A percentile compares a stretch with the other conserved stretches of the same genome.
Conservation (phyloP, 768 basidiomycete genomes). For the Scleroderma bovista region DNA sequence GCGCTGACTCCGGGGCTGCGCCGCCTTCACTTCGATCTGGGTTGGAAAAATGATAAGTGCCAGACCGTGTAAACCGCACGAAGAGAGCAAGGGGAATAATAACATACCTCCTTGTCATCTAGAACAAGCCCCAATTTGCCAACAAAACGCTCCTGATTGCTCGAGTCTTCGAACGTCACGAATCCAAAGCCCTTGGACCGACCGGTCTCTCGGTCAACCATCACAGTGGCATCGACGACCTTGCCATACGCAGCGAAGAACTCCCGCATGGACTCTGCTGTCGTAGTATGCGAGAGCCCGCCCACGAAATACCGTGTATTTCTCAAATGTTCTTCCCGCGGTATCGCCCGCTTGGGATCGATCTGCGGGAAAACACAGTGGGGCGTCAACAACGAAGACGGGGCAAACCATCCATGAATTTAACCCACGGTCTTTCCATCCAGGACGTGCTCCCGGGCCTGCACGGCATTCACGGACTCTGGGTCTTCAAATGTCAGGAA, state of each 20-base stretch:
- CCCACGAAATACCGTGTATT: constrained; percentile 83
- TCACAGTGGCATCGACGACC: constrained; percentile 79
- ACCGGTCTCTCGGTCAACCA: constrained; percentile 74
- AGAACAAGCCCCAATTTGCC: constrained; percentile 61
- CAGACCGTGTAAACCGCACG: background rate
- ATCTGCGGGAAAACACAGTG: constrained; percentile 46
- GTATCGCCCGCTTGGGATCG: constrained; percentile 84
- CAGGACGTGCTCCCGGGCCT: constrained; percentile 60
- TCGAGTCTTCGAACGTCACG: constrained; percentile 69
- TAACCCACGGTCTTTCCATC: constrained; percentile 71
- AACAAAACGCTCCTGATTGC: constrained; percentile 59
- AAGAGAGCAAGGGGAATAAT: no score
- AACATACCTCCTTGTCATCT: constrained; percentile 74
- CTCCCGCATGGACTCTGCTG: constrained; percentile 61
- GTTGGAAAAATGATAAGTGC: background rate
- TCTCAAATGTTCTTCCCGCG: constrained; percentile 69
- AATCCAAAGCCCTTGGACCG: constrained; percentile 83
- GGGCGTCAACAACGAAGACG: background rate
- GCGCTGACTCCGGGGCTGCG: constrained; percentile 65
- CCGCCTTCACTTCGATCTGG: constrained; percentile 80
- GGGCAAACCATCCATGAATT: background rate
- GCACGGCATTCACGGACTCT: constrained; percentile 56
- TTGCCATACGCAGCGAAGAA: constrained; percentile 73
- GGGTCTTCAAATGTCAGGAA: constrained; percentile 79
- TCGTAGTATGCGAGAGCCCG: constrained; percentile 62